Conservation (phyloP, 345 rosid species). For the Eucalyptus guilfoylei region DNA sequence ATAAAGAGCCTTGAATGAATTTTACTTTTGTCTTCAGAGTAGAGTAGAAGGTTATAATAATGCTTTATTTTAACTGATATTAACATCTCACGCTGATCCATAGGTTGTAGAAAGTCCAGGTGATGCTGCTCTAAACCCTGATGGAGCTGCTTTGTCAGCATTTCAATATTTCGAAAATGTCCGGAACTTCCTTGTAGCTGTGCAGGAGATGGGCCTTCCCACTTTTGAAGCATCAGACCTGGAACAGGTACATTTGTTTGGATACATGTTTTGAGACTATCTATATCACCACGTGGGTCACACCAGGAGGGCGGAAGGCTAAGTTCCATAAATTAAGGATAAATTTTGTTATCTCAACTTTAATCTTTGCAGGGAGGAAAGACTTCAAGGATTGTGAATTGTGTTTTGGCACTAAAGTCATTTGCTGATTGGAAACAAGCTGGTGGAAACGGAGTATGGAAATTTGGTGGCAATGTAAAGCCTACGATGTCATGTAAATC, state of each 20-base stretch:
- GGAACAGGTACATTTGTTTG: constrained; percentile 45
- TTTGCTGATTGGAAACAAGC: constrained; percentile 72
- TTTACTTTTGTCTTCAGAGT: background rate
- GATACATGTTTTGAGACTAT: background rate
- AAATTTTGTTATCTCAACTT: background rate
- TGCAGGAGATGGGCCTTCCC: constrained; percentile 74
- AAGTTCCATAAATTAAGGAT: background rate
- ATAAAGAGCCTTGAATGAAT: background rate
- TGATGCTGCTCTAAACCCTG: constrained; percentile 54
- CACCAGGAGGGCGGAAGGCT: background rate
- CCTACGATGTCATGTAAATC: constrained; percentile 26
- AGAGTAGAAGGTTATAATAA: background rate
- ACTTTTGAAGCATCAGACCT: constrained; percentile 87
- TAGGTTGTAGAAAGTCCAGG: constrained; percentile 80
- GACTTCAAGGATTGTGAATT: constrained; percentile 61
- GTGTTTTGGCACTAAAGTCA: constrained; percentile 77
- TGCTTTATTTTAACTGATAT: background rate
- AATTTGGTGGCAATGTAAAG: constrained; percentile 39
- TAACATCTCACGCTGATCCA: background rate
- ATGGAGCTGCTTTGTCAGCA: constrained; percentile 90
- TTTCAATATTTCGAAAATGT: constrained; percentile 86
- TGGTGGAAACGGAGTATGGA: constrained; percentile 68
- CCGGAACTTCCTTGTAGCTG: constrained; percentile 71
- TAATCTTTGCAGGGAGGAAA: constrained; percentile 4
- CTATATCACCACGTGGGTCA: background rate